Evolutionary conservation across 495 filamentous ascomycete genomes (phyloP).

Genomic region (Penicilliopsis zonata): DNA sequence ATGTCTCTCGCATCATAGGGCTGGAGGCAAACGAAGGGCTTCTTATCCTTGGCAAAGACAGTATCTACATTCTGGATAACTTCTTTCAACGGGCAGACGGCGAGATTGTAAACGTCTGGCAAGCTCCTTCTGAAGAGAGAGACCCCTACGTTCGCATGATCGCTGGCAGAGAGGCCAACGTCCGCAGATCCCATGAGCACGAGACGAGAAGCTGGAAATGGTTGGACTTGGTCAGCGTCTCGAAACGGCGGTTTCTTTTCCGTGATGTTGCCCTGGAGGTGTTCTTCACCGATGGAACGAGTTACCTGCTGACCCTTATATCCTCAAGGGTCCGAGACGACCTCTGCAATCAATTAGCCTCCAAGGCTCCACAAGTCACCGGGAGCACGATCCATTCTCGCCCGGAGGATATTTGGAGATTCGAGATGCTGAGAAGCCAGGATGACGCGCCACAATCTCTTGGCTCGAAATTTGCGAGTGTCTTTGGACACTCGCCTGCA

Average conservation of each 20-base stretch:
- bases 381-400: slow-evolving; percentile 38
- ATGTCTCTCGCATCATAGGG: slow-evolving; percentile 86
- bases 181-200: slow-evolving; percentile 52
- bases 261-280: slow-evolving; percentile 90
- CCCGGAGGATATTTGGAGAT: slow-evolving; percentile 69
- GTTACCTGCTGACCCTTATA: slow-evolving; percentile 80
- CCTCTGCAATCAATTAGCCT: slow-evolving; percentile 57
- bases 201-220: slow-evolving; percentile 86
- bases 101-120: slow-evolving; percentile 91
- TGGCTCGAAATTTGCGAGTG: slow-evolving; percentile 86
- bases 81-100: slow-evolving; percentile 91
- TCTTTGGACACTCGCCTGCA: slow-evolving; percentile 62
- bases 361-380: slow-evolving; percentile 66
- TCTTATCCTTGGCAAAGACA: slow-evolving; percentile 83
- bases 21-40: slow-evolving; percentile 87
- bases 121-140: slow-evolving; percentile 83
- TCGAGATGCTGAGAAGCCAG: slow-evolving; percentile 70
- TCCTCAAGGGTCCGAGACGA: slow-evolving; percentile 63
- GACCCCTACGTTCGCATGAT: slow-evolving; percentile 94
- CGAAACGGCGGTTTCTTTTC: slow-evolving; percentile 88
- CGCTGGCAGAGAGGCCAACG: slow-evolving; percentile 58
- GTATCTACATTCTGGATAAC: slow-evolving; percentile 86
- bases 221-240: slow-evolving; percentile 91
- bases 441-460: slow-evolving; percentile 76
- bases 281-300: slow-evolving; percentile 93